Evolutionary conservation across 179 eudicot species (phyloP).

Genomic region (Patellifolia procumbens): DNA sequence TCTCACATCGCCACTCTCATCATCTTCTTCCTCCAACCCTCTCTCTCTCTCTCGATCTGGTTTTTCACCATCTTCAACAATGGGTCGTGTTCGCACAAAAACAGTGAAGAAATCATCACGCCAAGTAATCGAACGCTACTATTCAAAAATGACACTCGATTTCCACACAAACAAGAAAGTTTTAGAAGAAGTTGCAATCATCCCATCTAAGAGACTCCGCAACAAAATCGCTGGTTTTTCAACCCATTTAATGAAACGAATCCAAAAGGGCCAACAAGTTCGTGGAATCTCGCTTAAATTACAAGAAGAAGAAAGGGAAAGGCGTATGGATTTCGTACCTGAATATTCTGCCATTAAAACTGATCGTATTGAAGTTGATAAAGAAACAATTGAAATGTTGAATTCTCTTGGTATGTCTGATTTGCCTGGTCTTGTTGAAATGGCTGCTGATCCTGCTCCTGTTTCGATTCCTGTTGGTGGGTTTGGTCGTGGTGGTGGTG

Average conservation of each 20-base stretch:
- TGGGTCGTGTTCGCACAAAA: conserved; percentile 31
- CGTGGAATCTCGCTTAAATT: conserved; percentile 29
- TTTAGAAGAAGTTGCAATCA: conserved; percentile 27
- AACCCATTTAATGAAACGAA: conserved; percentile 25
- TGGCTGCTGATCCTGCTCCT: background rate
- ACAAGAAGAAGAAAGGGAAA: conserved; percentile 26
- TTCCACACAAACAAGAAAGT: conserved; percentile 38
- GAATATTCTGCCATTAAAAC: conserved; percentile 23
- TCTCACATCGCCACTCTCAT: background rate
- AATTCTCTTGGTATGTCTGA: conserved; percentile 27
- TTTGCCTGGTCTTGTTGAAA: conserved; percentile 18
- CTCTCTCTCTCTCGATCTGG: background rate
- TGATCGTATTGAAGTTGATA: conserved; percentile 14
- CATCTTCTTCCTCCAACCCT: background rate
- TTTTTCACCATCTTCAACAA: background rate
- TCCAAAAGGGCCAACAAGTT: conserved; percentile 30
- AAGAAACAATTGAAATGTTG: conserved; percentile 25
- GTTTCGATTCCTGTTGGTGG: background rate
- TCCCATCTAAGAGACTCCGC: conserved; percentile 29
- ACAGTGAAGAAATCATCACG: conserved; percentile 34
- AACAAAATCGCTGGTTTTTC: conserved; percentile 35
- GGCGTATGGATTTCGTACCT: conserved; percentile 28
- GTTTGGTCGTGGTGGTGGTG: conserved; percentile 29
- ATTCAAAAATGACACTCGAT: conserved; percentile 27
- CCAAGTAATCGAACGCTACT: conserved; percentile 24